These are phyloP conservation scores for Leccinum longicurvipes DNA, from an alignment of 768 basidiomycete species.

Conservation along the genomic window DNA sequence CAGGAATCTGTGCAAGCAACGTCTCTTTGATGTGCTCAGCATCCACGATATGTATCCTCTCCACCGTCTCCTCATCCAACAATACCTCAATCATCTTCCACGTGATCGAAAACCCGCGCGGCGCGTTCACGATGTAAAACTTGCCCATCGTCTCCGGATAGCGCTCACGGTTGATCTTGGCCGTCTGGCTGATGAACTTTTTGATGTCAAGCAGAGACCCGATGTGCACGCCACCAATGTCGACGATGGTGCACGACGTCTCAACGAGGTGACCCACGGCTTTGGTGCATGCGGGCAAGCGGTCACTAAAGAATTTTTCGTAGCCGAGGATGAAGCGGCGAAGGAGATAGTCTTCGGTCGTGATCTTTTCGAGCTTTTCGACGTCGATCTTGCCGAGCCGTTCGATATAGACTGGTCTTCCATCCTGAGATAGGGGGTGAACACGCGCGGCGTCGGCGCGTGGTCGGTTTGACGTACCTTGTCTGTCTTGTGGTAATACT, in stretches of 20 bases:
- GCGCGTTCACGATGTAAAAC: constrained; percentile 98
- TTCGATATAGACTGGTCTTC: constrained; percentile 94
- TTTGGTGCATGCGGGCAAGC: constrained; percentile 75
- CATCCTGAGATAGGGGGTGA: constrained; percentile 57
- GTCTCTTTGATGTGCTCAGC: constrained; percentile 58
- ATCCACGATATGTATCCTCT: constrained; percentile 88
- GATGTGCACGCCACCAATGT: constrained; percentile 70
- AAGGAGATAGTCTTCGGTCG: constrained; percentile 84
- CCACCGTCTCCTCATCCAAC: constrained; percentile 93
- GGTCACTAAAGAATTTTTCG: constrained; percentile 79
- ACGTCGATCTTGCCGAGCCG: constrained; percentile 88
- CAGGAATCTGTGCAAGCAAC: constrained; percentile 77
- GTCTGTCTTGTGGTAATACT: constrained; percentile 95
- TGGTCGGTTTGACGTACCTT: constrained; percentile 46
- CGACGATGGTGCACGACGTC: constrained; percentile 96
- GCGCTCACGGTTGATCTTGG: constrained; percentile 80
- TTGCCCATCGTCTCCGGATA: constrained; percentile 97
- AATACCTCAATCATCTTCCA: constrained; percentile 90
- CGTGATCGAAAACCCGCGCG: constrained; percentile 85
- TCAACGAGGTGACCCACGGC: constrained; percentile 84
- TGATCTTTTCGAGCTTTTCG: constrained; percentile 73
- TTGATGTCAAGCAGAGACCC: constrained; percentile 86
- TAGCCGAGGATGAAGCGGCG: constrained; percentile 90
- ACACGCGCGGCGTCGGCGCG: background rate
- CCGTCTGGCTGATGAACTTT: constrained; percentile 79